A percentile compares a stretch with the other conserved stretches of the same genome.
These are phyloP conservation scores for Trichaptum fuscoviolaceum DNA, from an alignment of 768 basidiomycete genomes.

Conservation along the genomic window DNA sequence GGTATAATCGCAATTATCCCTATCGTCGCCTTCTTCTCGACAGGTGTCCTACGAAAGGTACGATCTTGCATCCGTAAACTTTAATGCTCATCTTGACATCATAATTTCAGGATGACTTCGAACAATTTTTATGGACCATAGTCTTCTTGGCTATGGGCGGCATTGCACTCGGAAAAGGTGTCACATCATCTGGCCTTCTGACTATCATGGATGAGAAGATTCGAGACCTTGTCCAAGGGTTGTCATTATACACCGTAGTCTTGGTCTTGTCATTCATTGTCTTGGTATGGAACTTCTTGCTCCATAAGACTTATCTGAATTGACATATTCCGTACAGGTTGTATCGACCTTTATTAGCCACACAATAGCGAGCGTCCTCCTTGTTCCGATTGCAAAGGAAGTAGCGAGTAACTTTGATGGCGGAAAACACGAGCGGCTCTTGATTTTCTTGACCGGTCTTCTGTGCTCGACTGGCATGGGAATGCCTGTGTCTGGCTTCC, in stretches of 20 bases:
- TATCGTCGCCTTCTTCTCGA: slow-evolving; percentile 89
- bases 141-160: slow-evolving; percentile 98
- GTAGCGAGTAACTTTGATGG: slow-evolving; percentile 74
- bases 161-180: slow-evolving; percentile 92
- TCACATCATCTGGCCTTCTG: slow-evolving; percentile 82
- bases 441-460: slow-evolving; percentile 90
- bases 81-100: slow-evolving; percentile 1
- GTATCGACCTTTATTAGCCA: slow-evolving; percentile 97
- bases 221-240: slow-evolving; percentile 52
- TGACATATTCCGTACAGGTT: slow-evolving; percentile 36
- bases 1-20: slow-evolving; percentile 95
- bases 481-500: slow-evolving; percentile 98
- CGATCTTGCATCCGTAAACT: slow-evolving; percentile 10
- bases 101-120: slow-evolving; percentile 76
- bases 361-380: slow-evolving; percentile 91
- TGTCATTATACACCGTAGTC: slow-evolving; percentile 64
- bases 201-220: slow-evolving; percentile 67
- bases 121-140: slow-evolving; percentile 90
- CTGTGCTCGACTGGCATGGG: slow-evolving; percentile 98
- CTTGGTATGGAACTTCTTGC: slow-evolving; percentile 44
- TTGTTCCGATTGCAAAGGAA: slow-evolving; percentile 94
- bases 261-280: slow-evolving; percentile 65
- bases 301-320: slow-evolving; percentile 21
- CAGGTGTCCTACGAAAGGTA: slow-evolving; percentile 91
- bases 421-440: slow-evolving; percentile 63